Evolutionary conservation across 2,329 filamentous ascomycete genomes (phyloP).

Genomic region (Fusarium sublunatum): DNA sequence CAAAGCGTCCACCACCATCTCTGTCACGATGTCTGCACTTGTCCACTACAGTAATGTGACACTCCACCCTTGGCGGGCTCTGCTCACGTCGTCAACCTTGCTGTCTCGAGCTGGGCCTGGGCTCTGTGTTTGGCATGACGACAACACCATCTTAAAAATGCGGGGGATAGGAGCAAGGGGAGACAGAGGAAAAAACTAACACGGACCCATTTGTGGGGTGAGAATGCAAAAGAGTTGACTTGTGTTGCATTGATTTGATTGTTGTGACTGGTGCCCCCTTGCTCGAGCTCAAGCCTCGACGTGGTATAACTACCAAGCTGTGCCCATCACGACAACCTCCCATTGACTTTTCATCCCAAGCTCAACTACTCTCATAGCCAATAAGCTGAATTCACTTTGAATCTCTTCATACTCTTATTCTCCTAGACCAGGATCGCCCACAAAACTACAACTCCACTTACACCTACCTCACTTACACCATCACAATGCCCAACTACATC

Average conservation of each 20-base stretch:
- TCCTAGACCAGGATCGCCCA: too few species aligned
- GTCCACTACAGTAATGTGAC: too few species aligned
- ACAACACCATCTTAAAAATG: conserved; percentile 35
- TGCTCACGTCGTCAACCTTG: too few species aligned
- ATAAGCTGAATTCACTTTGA: background rate
- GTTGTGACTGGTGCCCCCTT: conserved; percentile 11
- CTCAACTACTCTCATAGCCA: conserved; percentile 8
- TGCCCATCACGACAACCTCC: conserved; percentile 39
- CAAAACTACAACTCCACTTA: conserved; percentile 13
- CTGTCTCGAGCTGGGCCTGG: background rate
- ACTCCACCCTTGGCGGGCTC: too few species aligned
- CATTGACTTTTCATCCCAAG: conserved; percentile 8
- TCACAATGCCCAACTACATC: conserved; percentile 49
- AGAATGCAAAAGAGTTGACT: conserved; percentile 22
- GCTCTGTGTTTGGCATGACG: conserved; percentile 30
- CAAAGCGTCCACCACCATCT: conserved; percentile 34
- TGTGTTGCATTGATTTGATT: conserved; percentile 32
- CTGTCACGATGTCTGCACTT: conserved; percentile 4
- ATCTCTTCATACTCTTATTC: conserved; percentile 1
- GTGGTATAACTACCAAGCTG: conserved; percentile 41
- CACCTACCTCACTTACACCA: conserved; percentile 21
- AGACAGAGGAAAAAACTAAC: conserved; percentile 6
- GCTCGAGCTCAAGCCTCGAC: background rate
- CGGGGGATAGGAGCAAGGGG: conserved; percentile 31
- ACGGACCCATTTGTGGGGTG: conserved; percentile 42